These are phyloP conservation scores for Moesziomyces parantarcticus DNA, from an alignment of 1,284 basidiomycete species.

Conservation along the genomic window DNA sequence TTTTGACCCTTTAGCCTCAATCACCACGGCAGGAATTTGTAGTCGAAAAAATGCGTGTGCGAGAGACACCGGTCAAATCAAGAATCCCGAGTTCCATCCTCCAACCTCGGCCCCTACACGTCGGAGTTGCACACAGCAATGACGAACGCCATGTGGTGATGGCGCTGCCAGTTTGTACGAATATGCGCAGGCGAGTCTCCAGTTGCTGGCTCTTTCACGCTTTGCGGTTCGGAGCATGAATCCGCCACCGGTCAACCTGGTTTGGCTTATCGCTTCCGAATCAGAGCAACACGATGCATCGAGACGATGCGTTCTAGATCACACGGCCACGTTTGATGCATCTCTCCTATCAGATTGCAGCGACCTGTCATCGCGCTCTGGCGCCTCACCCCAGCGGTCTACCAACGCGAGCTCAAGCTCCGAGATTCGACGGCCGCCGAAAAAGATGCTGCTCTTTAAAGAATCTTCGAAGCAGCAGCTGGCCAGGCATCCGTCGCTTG, in stretches of 20 bases:
- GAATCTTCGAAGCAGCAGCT: not conserved
- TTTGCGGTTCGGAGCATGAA: not conserved
- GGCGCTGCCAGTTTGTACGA: no score
- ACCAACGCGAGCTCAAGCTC: not conserved
- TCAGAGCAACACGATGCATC: not conserved
- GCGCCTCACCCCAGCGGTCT: not conserved
- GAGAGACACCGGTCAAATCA: no score
- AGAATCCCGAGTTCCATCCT: no score
- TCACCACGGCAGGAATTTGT: no score
- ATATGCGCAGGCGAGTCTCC: no score
- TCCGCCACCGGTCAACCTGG: not conserved
- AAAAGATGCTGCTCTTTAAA: no score
- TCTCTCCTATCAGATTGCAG: not conserved
- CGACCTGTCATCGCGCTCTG: not conserved
- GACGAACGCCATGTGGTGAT: no score
- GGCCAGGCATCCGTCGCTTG: not conserved
- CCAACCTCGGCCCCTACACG: no score
- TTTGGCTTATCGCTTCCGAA: not conserved
- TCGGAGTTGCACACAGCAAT: no score
- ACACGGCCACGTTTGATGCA: not conserved
- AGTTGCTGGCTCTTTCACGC: no score
- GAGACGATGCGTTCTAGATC: not conserved
- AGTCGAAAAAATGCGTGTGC: no score
- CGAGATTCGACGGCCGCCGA: not conserved
- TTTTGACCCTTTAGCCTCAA: no score